A percentile compares a stretch with the other conserved stretches of the same genome.
Evolutionary conservation across 768 basidiomycete genomes (phyloP).

Genomic region (Mycena belliarum): DNA sequence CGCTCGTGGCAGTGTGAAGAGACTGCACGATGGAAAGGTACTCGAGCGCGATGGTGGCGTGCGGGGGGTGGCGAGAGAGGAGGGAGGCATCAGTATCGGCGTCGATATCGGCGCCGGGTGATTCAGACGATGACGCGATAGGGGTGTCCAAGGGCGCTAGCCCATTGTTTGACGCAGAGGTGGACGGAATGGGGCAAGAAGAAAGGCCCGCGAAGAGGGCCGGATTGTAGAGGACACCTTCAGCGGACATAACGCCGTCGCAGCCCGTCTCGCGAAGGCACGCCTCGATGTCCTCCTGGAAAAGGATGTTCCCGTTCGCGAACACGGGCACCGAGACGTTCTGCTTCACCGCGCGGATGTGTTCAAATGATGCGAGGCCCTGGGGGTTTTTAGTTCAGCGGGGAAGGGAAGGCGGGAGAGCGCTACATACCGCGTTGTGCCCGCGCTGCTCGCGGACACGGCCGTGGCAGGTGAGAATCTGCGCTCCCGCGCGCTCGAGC

Average conservation of each 20-base stretch:
- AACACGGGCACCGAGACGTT: conserved; percentile 92
- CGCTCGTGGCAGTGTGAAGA: conserved; percentile 68
- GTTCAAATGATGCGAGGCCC: conserved; percentile 87
- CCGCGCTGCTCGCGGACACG: conserved; percentile 91
- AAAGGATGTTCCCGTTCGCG: conserved; percentile 95
- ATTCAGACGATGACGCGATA: too few species aligned
- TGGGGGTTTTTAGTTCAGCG: conserved; percentile 27
- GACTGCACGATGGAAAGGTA: conserved; percentile 80
- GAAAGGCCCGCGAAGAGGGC: conserved; percentile 61
- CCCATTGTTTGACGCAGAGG: background rate
- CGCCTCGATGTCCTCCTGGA: conserved; percentile 74
- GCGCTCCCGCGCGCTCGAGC: conserved; percentile 93
- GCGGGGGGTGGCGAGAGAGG: conserved; percentile 53
- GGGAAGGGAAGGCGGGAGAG: conserved; percentile 3
- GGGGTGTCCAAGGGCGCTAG: too few species aligned
- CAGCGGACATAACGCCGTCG: conserved; percentile 94
- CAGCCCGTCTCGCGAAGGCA: conserved; percentile 85
- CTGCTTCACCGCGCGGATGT: conserved; percentile 89
- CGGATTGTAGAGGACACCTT: conserved; percentile 92
- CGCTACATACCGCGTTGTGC: conserved; percentile 59
- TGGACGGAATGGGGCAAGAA: background rate
- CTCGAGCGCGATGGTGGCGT: conserved; percentile 73
- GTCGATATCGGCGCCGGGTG: too few species aligned
- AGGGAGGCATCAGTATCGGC: conserved; percentile 36
- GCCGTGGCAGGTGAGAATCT: conserved; percentile 93